Conservation (phyloP, 139 green algal genomes). For the Bryopsis sp. region DNA sequence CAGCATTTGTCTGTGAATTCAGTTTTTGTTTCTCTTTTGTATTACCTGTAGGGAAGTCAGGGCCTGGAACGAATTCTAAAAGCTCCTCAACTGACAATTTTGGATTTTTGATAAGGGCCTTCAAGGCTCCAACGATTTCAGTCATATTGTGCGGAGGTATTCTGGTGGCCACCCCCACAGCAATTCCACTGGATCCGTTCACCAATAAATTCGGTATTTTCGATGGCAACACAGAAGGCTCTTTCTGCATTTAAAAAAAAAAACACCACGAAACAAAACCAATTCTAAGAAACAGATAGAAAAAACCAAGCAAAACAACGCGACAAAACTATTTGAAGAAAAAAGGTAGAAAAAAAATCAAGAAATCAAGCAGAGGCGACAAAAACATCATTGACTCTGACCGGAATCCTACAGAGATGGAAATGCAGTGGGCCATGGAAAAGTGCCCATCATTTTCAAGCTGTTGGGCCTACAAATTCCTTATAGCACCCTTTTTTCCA, state of each 20-base stretch:
- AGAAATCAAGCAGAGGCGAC: too few relatives aligned
- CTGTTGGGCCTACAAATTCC: too few relatives aligned
- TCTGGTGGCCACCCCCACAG: slow-evolving; percentile 90
- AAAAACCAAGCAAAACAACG: too few relatives aligned
- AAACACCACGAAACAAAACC: not conserved
- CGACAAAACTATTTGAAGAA: too few relatives aligned
- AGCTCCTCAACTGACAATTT: slow-evolving; percentile 62
- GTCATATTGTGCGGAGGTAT: slow-evolving; percentile 95
- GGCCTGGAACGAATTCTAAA: slow-evolving; percentile 73
- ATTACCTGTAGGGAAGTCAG: slow-evolving; percentile 92
- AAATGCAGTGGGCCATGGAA: too few relatives aligned
- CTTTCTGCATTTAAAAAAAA: slow-evolving; percentile 36
- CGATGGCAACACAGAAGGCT: slow-evolving; percentile 86
- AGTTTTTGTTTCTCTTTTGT: not conserved
- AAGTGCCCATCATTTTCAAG: too few relatives aligned
- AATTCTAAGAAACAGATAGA: too few relatives aligned
- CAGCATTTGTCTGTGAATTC: not conserved
- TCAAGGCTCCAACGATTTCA: slow-evolving; percentile 79
- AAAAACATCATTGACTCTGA: too few relatives aligned
- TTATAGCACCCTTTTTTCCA: not conserved
- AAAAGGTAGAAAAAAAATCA: too few relatives aligned
- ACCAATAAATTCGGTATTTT: slow-evolving; percentile 83
- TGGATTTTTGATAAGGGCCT: slow-evolving; percentile 70
- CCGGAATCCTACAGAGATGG: too few relatives aligned
- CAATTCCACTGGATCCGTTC: slow-evolving; percentile 90